Evolutionary conservation across 2,329 filamentous ascomycete species (phyloP), one percentile per base, ranked within the genome.

Genomic region (Diaporthe nobilis): DNA sequence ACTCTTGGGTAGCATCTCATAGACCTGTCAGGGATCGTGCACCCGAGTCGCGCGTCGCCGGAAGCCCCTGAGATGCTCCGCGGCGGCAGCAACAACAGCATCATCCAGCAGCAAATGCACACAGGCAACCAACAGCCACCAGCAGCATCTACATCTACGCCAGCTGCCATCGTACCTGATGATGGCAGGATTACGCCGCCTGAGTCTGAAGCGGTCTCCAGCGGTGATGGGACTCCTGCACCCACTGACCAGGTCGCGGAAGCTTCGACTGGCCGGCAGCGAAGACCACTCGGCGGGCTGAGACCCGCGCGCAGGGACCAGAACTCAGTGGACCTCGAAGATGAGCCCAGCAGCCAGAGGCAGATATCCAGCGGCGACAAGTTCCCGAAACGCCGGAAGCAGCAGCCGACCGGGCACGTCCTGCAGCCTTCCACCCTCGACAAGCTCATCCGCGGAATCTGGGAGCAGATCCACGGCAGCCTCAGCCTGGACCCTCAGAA

Each of bases 391-490:
- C 65, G 65, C 34, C 65, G 65, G 13, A 70, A 70, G 49, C 65
- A 70, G 49, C 65, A 70, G 65, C 65, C 65, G n/a, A 55, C 65
- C 1, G 65, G 65, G 49, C 65, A 70, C n/a, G 65, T 70, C 15
- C 65, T 70, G 34, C 65, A 70, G 49, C 65, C 65, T 12, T 75
- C 76, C 82, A 79, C 81, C 0, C 72, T 83, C 47, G 79, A 80
- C 60, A 83, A 83, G 76, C 80, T 83, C 55, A 80, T 83, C 57
- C 75, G 79, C 25, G 81, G 81, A 22, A 79, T 83, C n/a, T 83
- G 82, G 82, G 82, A 83, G 71, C 82, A 82, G 75, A 80, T 83
- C 57, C 81, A 83, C 74, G 80, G 80, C 49, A 81, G 81, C 49
- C 75, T 81, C 72, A 79, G 72, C 37, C 77, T 83, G 13, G 80